Base-by-base conservation (phyloP, 441 rosid genomes). In the Jatropha multifida region DNA sequence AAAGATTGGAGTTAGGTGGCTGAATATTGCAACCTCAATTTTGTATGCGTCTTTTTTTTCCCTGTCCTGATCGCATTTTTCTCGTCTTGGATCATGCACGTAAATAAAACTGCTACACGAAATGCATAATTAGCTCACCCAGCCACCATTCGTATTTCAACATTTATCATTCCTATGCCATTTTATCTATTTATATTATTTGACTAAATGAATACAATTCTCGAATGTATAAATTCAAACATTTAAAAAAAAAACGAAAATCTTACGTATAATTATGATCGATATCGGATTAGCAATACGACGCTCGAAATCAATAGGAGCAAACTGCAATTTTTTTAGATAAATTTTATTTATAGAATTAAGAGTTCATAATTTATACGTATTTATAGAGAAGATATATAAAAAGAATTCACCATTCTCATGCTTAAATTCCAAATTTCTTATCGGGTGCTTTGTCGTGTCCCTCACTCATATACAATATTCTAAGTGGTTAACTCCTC, bases 1-100 rank as follows among this genome's bases (percentile, higher is more conserved):
- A 38, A 78, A 69, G 70, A 66, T 68, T 76, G 75, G 72, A 62
- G 71, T 59, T 44, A 74, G 70, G 76, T 74, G 40, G 14, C 55
- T 69, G 71, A 77, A 17, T 11, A 55, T 23, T 46, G 23, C 68
- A 37, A 20, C 67, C 67, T 54, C 4, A 63, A 38, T 69, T 49
- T 2, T 18, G 27, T 17, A 40, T 48, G 9, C 2, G 10, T 11
- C 0, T 46, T 11, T 26, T n/a, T 37, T 75, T 71, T 54, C 72
- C 54, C 64, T 38, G 40, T 12, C 40, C 40, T 17, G 14, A 15
- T 51, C 23, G 23, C 23, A 27, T 17, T 6, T 9, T 38, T 38
- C 3, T 7, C 1, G 8, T 56, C 23, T 2, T 42, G 23, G 49
- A 52, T 72, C 65, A 64, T 76, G 77, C 71, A 80, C 69, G 80